Evolutionary conservation across 495 filamentous ascomycete genomes (phyloP), one percentile per base, ranked within the genome.

Genomic region (Penicillium waksmanii): DNA sequence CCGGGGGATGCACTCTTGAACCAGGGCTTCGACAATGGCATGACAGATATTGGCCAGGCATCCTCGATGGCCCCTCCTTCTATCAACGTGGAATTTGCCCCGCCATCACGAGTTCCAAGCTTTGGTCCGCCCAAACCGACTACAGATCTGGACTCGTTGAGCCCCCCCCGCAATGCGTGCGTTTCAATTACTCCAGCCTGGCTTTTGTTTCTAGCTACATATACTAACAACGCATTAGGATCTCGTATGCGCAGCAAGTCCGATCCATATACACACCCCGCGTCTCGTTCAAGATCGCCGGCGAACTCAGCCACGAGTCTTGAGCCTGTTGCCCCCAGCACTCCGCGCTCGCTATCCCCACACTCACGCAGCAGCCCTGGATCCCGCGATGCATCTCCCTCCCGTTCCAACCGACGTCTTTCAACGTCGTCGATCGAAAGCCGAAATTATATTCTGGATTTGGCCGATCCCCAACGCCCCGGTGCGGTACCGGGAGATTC

Each of bases 41-140:
- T 73, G 52, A 76, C 75, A 43, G 88, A 89, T 47, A 84, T 89
- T 64, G 85, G 85, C n/a, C 84, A 87, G 60, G 84, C 85, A 10
- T 87, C 88, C 36, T 85, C 90, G 61, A 90, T 93, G 79, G 87
- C 87, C 7, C 90, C 92, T 35, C 92, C 92, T 0, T 90, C 92
- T 43, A 97, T 98, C 70, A 95, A 93, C 66, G 92, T 98, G 63
- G 88, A 96, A 69, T 92, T 92, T 71, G 95, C 94, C 5, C 94
- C 94, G 21, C 92, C 92, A n/a, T 84, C 91, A 11, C 79, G 83
- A 49, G 87, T 85, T 65, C 83, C 78, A 21, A 87, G 82, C 51
- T 92, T 96, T 64, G 89, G 90, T 49, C 86, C 84, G 42, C 77
- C 81, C 13, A 93, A 89, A 63, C 78, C 81, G 49, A 70, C 75